Evolutionary conservation across 1,139 yeast species (phyloP).

Genomic region (Candida sanyaensis): DNA sequence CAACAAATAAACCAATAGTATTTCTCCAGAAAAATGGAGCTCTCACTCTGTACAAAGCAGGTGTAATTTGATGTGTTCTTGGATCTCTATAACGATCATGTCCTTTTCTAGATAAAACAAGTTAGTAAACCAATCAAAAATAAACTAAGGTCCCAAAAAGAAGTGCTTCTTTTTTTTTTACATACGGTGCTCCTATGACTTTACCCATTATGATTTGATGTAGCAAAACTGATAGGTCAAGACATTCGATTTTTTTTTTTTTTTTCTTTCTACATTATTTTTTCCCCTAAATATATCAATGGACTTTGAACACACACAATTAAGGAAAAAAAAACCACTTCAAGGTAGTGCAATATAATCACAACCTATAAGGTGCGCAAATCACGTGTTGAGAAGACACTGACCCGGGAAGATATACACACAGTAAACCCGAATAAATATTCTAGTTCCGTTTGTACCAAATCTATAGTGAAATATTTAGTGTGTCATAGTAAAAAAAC

Average conservation of each 20-base stretch:
- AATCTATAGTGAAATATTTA: too few relatives aligned
- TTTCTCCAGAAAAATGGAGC: slow-evolving; percentile 82
- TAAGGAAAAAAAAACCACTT: too few relatives aligned
- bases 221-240: neutral
- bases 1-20: slow-evolving; percentile 57
- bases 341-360: too few relatives aligned
- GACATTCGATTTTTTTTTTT: neutral
- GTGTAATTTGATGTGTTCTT: slow-evolving; percentile 84
- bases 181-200: slow-evolving; percentile 18
- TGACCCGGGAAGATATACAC: too few relatives aligned
- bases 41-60: slow-evolving; percentile 89
- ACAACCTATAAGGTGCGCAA: too few relatives aligned
- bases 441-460: too few relatives aligned
- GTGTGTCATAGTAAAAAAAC: too few relatives aligned
- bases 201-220: slow-evolving; percentile 11
- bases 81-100: slow-evolving; percentile 65
- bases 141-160: too few relatives aligned
- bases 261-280: neutral
- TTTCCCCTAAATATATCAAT: too few relatives aligned
- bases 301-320: too few relatives aligned
- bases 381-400: too few relatives aligned
- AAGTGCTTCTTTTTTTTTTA: neutral
- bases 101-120: slow-evolving; percentile 21
- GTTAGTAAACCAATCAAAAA: slow-evolving; percentile 14
- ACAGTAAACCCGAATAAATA: too few relatives aligned